Conservation (phyloP, 2,329 filamentous ascomycete species). For the Aspergillus novofumigatus region DNA sequence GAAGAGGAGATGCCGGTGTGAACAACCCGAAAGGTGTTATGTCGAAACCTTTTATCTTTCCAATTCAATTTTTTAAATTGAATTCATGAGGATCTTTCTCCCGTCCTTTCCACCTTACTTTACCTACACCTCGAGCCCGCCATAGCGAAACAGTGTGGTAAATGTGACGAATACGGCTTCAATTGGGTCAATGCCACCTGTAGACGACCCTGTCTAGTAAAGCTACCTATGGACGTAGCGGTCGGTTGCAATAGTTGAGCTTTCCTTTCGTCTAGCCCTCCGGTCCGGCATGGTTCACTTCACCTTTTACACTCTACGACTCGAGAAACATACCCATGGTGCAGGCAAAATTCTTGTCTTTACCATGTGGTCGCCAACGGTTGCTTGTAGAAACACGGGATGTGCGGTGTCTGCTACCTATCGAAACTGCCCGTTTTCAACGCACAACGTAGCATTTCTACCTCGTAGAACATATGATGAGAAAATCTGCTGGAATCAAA, state of each 20-base stretch:
- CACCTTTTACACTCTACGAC: background rate
- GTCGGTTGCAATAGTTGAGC: background rate
- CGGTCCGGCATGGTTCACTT: background rate
- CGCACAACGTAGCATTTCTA: background rate
- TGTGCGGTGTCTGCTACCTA: background rate
- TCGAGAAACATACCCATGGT: background rate
- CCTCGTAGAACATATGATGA: background rate
- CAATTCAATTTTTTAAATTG: slow-evolving; percentile 10
- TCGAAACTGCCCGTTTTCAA: background rate
- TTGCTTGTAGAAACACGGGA: background rate
- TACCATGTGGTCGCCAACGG: background rate
- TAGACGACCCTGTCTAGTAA: background rate
- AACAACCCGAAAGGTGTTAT: slow-evolving; percentile 30
- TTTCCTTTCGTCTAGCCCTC: background rate
- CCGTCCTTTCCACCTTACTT: slow-evolving; percentile 2
- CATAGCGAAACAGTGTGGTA: background rate
- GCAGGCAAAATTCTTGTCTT: background rate
- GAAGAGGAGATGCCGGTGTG: slow-evolving; percentile 27
- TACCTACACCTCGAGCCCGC: background rate
- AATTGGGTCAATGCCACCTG: background rate
- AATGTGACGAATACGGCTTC: background rate
- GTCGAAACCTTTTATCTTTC: slow-evolving; percentile 25
- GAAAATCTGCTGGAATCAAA: background rate
- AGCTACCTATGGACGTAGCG: background rate
- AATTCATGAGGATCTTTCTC: slow-evolving; percentile 30